These are phyloP conservation scores for Gnomoniopsis smithogilvyi DNA, from an alignment of 2,329 filamentous ascomycete genomes.

Conservation along the genomic window DNA sequence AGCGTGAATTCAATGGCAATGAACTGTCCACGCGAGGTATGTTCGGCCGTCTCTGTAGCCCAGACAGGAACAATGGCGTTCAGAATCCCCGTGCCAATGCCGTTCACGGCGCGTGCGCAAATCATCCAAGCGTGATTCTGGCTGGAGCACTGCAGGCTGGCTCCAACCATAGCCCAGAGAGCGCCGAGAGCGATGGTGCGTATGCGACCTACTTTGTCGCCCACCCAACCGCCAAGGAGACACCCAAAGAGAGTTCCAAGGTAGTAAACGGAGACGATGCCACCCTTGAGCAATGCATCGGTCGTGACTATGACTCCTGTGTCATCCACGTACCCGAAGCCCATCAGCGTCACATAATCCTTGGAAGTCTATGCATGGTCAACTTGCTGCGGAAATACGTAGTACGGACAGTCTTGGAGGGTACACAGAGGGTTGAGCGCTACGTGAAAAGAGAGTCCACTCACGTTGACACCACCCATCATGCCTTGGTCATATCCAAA, in stretches of 20 bases:
- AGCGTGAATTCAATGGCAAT: slow-evolving; percentile 68
- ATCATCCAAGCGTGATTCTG: slow-evolving; percentile 70
- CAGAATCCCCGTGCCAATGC: slow-evolving; percentile 65
- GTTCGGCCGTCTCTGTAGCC: slow-evolving; percentile 67
- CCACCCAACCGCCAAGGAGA: slow-evolving; percentile 60
- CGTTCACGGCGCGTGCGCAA: slow-evolving; percentile 59
- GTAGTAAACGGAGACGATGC: slow-evolving; percentile 56
- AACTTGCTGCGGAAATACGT: too few species aligned
- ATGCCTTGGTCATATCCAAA: slow-evolving; percentile 58
- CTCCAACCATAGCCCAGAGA: slow-evolving; percentile 57
- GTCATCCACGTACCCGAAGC: slow-evolving; percentile 56
- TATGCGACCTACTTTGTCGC: slow-evolving; percentile 60
- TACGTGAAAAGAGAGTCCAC: too few species aligned
- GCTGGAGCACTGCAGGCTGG: slow-evolving; percentile 61
- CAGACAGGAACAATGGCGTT: slow-evolving; percentile 70
- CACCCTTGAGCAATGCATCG: slow-evolving; percentile 58
- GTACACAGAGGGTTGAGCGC: too few species aligned
- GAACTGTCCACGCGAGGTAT: slow-evolving; percentile 65
- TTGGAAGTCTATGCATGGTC: slow-evolving; percentile 40
- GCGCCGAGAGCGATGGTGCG: slow-evolving; percentile 60
- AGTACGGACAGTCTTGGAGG: too few species aligned
- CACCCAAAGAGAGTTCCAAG: slow-evolving; percentile 61
- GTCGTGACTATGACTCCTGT: slow-evolving; percentile 51
- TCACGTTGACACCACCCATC: slow-evolving; percentile 61
- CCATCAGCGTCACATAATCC: slow-evolving; percentile 63